Conservation (phyloP, 2,329 filamentous ascomycete species). For the Alternaria arbusti region DNA sequence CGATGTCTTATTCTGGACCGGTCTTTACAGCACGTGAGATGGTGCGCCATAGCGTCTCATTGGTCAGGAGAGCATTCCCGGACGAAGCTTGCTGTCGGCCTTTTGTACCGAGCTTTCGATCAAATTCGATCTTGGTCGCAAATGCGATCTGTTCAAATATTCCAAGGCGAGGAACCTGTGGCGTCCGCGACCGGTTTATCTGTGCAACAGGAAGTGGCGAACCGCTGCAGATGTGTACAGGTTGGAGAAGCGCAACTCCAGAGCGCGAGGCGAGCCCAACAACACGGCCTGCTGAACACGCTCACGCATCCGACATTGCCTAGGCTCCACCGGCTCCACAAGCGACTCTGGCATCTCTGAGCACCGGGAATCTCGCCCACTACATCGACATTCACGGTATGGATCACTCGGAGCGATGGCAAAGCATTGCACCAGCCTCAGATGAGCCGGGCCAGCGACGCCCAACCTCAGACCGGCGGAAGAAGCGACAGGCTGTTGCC, state of each 20-base stretch:
- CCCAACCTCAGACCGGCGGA: conserved; percentile 20
- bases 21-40: conserved; percentile 13
- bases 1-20: not conserved
- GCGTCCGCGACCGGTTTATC: not conserved
- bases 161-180: not conserved
- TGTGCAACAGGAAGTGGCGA: conserved; percentile 2
- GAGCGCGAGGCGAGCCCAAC: not conserved
- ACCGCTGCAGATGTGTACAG: not conserved
- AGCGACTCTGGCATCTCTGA: not conserved
- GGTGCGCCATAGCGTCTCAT: conserved; percentile 5
- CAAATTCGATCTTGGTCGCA: conserved; percentile 5
- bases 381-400: conserved; percentile 11
- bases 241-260: not conserved
- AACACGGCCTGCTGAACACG: conserved; percentile 2
- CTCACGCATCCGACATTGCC: conserved; percentile 5
- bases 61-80: conserved; percentile 14
- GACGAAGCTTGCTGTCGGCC: conserved; percentile 11
- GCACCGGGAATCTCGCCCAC: not conserved
- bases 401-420: conserved; percentile 31
- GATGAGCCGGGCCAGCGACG: conserved; percentile 30
- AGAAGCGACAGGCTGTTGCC: conserved; percentile 28
- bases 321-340: conserved; percentile 10
- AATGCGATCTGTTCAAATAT: conserved; percentile 6
- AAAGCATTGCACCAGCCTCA: conserved; percentile 32
- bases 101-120: conserved; percentile 12